Evolutionary conservation across 1,284 basidiomycete genomes (phyloP).

Genomic region (Boletus smithii): DNA sequence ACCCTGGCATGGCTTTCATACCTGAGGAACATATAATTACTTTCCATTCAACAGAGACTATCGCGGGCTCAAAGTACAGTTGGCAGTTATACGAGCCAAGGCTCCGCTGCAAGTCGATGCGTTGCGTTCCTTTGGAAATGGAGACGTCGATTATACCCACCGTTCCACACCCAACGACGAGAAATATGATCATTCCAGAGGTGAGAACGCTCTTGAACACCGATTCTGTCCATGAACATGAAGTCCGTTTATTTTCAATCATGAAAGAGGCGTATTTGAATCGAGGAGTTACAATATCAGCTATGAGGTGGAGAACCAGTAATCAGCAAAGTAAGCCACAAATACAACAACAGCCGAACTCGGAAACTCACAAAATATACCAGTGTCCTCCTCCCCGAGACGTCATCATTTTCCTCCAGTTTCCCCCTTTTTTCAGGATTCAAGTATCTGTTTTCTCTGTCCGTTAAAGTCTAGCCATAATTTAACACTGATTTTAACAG

Average conservation of each 20-base stretch:
- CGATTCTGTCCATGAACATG: neutral
- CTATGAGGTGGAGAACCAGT: constrained; percentile 1
- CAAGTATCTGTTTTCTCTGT: constrained; percentile 10
- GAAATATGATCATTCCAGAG: constrained; percentile 3
- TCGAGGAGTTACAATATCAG: neutral
- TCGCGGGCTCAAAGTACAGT: constrained; percentile 65
- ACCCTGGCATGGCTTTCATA: constrained; percentile 2
- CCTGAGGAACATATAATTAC: neutral
- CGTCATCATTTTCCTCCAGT: constrained; percentile 3
- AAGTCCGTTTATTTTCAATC: neutral
- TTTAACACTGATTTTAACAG: constrained; percentile 3
- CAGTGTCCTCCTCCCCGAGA: constrained; percentile 2
- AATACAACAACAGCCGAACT: neutral
- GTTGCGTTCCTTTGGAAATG: constrained; percentile 13
- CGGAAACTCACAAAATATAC: neutral
- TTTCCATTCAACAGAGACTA: constrained; percentile 54
- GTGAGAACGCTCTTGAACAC: constrained; percentile 4
- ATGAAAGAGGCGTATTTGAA: constrained; percentile 5
- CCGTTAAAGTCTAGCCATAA: neutral
- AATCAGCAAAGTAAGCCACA: constrained; percentile 14
- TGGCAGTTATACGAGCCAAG: constrained; percentile 48
- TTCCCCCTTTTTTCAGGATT: constrained; percentile 2
- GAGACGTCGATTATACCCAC: neutral
- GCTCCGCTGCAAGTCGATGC: constrained; percentile 24
- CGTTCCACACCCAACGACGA: neutral